Evolutionary conservation across 2,329 filamentous ascomycete genomes (phyloP), one percentile per base, ranked within the genome.

Genomic region (Lasiodiplodia sp.): DNA sequence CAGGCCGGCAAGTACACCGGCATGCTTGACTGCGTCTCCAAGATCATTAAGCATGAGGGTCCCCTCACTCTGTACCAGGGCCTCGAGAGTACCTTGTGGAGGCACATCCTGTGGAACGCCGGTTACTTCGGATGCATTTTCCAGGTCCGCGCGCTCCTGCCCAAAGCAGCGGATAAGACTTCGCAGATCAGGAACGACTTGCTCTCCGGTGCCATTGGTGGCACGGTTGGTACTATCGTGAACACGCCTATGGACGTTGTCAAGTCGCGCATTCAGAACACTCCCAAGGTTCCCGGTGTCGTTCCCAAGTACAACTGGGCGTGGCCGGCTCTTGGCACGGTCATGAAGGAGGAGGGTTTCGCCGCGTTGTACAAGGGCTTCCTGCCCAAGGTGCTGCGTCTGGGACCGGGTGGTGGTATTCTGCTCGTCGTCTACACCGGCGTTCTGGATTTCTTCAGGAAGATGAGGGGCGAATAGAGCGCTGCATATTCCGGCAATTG

Each of bases 61-160:
- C 83, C 91, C 18, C 85, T 98, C 71, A 93, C 95, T 70, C 86
- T 99, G 79, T 99, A 98, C 87, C 96, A 98, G 81, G 96, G 96
- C 68, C 89, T 99, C 58, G 96, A 99, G 85, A 95, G 92, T 70
- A 99, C 96, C 68, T 85, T 98, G 84, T 99, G 96, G 96, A 90
- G 96, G 72, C 96, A 99, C 82, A 89, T 94, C 68, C 85, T 94
- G 70, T 97, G 94, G 94, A 97, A 97, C 82, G 89, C 92, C 16
- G 95, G 94, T 69, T 97, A 97, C 87, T 99, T 99, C 80, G 96
- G 96, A 77, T 96, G 94, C 83, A 99, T 99, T 80, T 97, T 96
- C 89, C 96, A 99, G 83, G 93, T 98, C 71, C 92, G 94, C 78
- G 87, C 89, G 70, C 85, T 97, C 73, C 83, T 99, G 57, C 96